Evolutionary conservation across 1,139 yeast species (phyloP).

Genomic region (Hyphopichia buzzinii): DNA sequence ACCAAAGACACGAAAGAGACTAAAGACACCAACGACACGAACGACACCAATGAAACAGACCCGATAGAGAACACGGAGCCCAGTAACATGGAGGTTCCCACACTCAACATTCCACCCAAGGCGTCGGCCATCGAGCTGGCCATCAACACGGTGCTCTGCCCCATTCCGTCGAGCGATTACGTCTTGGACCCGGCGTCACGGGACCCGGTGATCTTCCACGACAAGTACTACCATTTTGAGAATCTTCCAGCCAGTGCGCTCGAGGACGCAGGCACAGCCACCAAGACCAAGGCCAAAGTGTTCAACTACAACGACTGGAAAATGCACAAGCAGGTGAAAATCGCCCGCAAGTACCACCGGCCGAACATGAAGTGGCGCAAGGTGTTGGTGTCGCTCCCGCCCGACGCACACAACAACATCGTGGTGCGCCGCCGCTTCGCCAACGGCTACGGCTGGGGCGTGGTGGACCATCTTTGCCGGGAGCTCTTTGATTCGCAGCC

Average conservation of each 20-base stretch:
- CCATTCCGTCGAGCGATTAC: constrained; percentile 37
- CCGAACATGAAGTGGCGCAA: constrained; percentile 80
- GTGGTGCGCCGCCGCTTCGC: constrained; percentile 84
- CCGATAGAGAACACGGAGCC: constrained; percentile 6
- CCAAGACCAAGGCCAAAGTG: constrained; percentile 7
- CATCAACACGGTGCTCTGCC: constrained; percentile 39
- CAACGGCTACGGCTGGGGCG: constrained; percentile 97
- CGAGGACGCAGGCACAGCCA: constrained; percentile 9
- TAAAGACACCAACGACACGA: neutral
- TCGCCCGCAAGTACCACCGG: constrained; percentile 85
- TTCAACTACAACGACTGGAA: constrained; percentile 24
- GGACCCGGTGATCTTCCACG: constrained; percentile 69
- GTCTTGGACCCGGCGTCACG: constrained; percentile 43
- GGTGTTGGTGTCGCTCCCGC: constrained; percentile 78
- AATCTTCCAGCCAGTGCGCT: constrained; percentile 49
- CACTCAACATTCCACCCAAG: constrained; percentile 38
- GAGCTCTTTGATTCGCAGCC: constrained; percentile 9
- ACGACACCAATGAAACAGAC: neutral
- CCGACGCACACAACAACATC: constrained; percentile 96
- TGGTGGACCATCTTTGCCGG: constrained; percentile 50
- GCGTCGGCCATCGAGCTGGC: constrained; percentile 48
- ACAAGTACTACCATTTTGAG: constrained; percentile 63
- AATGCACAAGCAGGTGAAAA: constrained; percentile 63
- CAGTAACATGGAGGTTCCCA: constrained; percentile 6
- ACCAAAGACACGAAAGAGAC: neutral